Conservation (phyloP, 1,139 yeast species). For the Wickerhamomyces sp. region DNA sequence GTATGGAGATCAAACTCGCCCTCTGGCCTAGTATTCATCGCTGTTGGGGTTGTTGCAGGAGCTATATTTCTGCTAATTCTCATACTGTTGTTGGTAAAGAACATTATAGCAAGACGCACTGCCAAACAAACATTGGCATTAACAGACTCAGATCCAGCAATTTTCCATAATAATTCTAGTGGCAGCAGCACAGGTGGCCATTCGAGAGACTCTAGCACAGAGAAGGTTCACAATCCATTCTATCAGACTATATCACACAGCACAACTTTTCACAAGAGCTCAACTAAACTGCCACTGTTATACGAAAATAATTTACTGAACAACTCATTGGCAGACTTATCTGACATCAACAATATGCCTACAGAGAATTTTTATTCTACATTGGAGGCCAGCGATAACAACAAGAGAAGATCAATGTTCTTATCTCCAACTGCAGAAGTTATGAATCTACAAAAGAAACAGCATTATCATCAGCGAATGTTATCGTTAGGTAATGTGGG, state of each 20-base stretch:
- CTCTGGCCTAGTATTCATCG: conserved; percentile 76
- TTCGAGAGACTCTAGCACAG: conserved; percentile 5
- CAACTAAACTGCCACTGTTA: conserved; percentile 19
- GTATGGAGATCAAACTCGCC: conserved; percentile 48
- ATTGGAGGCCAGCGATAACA: conserved; percentile 8
- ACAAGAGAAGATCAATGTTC: conserved; percentile 41
- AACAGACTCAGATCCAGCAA: conserved; percentile 9
- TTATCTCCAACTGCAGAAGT: conserved; percentile 81
- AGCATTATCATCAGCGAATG: conserved; percentile 14
- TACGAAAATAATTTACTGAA: conserved; percentile 11
- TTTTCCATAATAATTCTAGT: conserved; percentile 10
- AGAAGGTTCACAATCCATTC: conserved; percentile 11
- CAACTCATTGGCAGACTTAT: conserved; percentile 9
- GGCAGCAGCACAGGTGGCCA: neutral
- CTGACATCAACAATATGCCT: conserved; percentile 4
- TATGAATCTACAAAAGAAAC: conserved; percentile 36
- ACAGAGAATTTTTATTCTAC: conserved; percentile 13
- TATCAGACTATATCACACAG: conserved; percentile 5
- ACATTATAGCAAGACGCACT: conserved; percentile 14
- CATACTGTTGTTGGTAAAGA: conserved; percentile 22
- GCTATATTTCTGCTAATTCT: conserved; percentile 27
- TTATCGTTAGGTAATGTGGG: conserved; percentile 11
- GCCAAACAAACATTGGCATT: conserved; percentile 14
- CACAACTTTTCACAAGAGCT: conserved; percentile 7
- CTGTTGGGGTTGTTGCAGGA: conserved; percentile 68